Conservation (phyloP, 164 flowering plant genomes). For the Saururus chinensis region DNA sequence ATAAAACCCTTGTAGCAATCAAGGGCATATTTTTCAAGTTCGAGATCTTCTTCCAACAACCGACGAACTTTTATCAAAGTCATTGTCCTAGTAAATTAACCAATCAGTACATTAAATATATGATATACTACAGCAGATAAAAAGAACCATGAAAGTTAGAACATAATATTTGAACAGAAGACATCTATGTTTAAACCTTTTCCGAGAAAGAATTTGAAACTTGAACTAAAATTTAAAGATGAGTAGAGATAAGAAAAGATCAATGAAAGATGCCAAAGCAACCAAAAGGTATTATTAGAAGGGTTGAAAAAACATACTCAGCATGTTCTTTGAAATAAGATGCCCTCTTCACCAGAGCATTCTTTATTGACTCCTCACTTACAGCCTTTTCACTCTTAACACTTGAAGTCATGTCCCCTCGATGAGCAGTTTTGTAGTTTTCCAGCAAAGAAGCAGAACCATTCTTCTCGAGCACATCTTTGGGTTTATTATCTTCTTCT, state of each 20-base stretch:
- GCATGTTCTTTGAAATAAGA: conserved; percentile 52
- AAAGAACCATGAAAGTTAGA: not conserved
- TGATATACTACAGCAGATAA: not conserved
- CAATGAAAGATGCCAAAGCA: not conserved
- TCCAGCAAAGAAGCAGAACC: conserved; percentile 47
- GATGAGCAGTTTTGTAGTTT: conserved; percentile 19
- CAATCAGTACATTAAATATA: not conserved
- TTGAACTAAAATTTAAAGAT: no score
- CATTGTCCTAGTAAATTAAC: conserved; percentile 30
- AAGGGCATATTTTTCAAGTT: conserved; percentile 55
- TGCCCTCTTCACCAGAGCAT: conserved; percentile 56
- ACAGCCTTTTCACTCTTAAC: conserved; percentile 16
- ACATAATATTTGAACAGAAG: not conserved
- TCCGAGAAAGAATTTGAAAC: not conserved
- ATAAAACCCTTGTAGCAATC: conserved; percentile 65
- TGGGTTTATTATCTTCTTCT: conserved; percentile 19
- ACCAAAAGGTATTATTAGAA: not conserved
- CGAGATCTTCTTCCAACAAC: conserved; percentile 80
- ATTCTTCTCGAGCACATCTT: conserved; percentile 35
- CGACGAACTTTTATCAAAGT: conserved; percentile 69
- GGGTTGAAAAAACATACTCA: conserved; percentile 39
- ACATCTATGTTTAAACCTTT: not conserved
- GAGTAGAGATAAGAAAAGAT: not conserved
- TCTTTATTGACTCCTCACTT: conserved; percentile 36
- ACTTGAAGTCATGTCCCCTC: conserved; percentile 15